Percentiles rank a stretch among this genome's conserved stretches.
These are phyloP conservation scores for Nakazawaea anatomiae DNA, from an alignment of 805 yeast species.

Conservation along the genomic window DNA sequence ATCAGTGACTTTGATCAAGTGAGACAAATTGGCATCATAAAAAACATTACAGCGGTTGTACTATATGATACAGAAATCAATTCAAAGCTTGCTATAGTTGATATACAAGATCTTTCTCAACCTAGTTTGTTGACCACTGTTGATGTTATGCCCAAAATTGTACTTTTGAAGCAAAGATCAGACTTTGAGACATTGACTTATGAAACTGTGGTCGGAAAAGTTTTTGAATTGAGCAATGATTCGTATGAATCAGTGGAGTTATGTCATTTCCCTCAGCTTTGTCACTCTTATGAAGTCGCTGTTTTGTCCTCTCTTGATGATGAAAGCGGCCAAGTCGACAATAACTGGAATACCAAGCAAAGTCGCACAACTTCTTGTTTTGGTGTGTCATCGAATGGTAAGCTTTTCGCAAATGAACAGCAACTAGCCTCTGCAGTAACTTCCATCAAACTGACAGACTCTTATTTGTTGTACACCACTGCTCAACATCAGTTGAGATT, in stretches of 20 bases:
- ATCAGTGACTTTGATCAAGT: conserved; percentile 35
- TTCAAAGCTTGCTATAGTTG: conserved; percentile 47
- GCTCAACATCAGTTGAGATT: conserved; percentile 82
- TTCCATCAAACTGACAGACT: conserved; percentile 67
- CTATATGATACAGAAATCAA: conserved; percentile 46
- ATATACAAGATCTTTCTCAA: conserved; percentile 33
- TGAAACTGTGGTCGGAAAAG: conserved; percentile 60
- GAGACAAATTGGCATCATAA: conserved; percentile 60
- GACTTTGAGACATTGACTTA: conserved; percentile 47
- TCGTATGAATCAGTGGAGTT: conserved; percentile 26
- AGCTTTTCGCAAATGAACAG: conserved; percentile 55
- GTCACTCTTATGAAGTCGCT: conserved; percentile 53
- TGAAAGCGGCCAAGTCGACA: conserved; percentile 15
- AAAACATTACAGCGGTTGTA: conserved; percentile 40
- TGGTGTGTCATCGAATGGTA: conserved; percentile 75
- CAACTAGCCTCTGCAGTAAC: conserved; percentile 73
- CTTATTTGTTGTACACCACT: conserved; percentile 76
- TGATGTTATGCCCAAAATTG: conserved; percentile 44
- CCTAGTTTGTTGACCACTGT: conserved; percentile 36
- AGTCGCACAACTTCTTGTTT: conserved; percentile 34
- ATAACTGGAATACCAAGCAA: neutral
- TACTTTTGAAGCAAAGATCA: conserved; percentile 48
- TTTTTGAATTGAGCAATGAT: conserved; percentile 34
- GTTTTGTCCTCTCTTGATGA: conserved; percentile 20
- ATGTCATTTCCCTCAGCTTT: conserved; percentile 61